Base-by-base conservation (phyloP, 2,329 filamentous ascomycete species). In the Falciphora oryzae region DNA sequence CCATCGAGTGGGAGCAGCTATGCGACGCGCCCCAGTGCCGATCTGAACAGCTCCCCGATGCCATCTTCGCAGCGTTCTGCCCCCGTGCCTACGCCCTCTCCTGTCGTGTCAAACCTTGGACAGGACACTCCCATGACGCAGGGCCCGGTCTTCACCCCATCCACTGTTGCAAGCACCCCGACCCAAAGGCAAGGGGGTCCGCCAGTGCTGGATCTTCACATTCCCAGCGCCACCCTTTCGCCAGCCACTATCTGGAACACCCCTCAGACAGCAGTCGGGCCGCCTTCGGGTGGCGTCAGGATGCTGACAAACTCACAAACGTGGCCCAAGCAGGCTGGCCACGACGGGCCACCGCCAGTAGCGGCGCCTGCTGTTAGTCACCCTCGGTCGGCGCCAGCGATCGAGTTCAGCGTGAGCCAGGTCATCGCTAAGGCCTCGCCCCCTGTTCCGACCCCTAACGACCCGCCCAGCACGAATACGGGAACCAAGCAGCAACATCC, bases 271-370 rank as follows among this genome's bases (percentile, higher is more conserved):
- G 35, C 57, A 14, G 59, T 50, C 38, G 64, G 67, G 11, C 64
- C 66, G 14, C 27, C 62, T 25, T 31, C 56, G 50, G 22, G 18
- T 28, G 28, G 27, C 27, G 6, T 35, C n/a, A 63, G 62, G 57
- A 25, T 71, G 27, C 68, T 77, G 56, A 71, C 71, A 7, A 78
- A 74, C 66, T 72, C 77, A 16, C 73, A 74, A 67, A 84, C 82
- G 11, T 85, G 83, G 83, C 82, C 83, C 29, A 75, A 73, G 25
- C 73, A 73, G 44, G 70, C 65, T 28, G 61, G 66, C 31, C 63
- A 69, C 6, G 65, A 70, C 64, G 70, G 18, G 70, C 73, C 28
- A 64, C 67, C 62, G 10, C 27, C 64, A 14, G 29, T 18, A 27
- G 63, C 27, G 16, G 14, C 65, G 10, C 25, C 69, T 1, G 53